A percentile compares a stretch with the other conserved stretches of the same genome.
Conservation (phyloP, 2,329 filamentous ascomycete species). For the Aspergillus ochraceus region DNA sequence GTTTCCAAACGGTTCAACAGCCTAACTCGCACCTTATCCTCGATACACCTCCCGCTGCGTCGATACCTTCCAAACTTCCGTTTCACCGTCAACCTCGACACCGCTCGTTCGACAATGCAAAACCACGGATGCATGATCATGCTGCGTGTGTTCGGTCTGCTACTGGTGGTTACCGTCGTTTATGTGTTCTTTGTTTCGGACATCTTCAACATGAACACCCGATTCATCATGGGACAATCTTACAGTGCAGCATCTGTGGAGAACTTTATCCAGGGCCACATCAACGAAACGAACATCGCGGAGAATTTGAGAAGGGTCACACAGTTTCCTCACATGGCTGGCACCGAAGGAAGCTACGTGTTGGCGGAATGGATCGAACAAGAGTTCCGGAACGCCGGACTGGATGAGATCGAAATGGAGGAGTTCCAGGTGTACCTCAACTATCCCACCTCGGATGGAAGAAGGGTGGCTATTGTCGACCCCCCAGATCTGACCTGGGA, state of each 20-base stretch:
- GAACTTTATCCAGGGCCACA: constrained; percentile 68
- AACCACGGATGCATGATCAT: constrained; percentile 65
- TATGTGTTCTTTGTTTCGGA: constrained; percentile 87
- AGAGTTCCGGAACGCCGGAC: constrained; percentile 68
- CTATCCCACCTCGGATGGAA: constrained; percentile 75
- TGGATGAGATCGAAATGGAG: constrained; percentile 76
- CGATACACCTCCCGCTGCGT: constrained; percentile 54
- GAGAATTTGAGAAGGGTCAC: constrained; percentile 77
- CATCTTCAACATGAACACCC: constrained; percentile 68
- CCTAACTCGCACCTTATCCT: constrained; percentile 58
- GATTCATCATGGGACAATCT: constrained; percentile 64
- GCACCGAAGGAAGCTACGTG: constrained; percentile 88
- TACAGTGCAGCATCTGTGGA: constrained; percentile 84
- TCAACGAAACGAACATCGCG: constrained; percentile 69
- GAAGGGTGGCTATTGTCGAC: constrained; percentile 77
- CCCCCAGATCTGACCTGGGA: constrained; percentile 70
- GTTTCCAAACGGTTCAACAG: constrained; percentile 59
- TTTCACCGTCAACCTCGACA: constrained; percentile 40
- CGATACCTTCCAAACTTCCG: constrained; percentile 45
- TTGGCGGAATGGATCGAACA: constrained; percentile 81
- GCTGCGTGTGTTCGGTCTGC: constrained; percentile 70
- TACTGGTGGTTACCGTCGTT: constrained; percentile 73
- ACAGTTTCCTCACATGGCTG: constrained; percentile 83
- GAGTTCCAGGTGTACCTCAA: constrained; percentile 89
- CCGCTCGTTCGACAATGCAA: constrained; percentile 36